Conservation (phyloP, 2,329 filamentous ascomycete genomes). For the Coniosporium uncinatum region DNA sequence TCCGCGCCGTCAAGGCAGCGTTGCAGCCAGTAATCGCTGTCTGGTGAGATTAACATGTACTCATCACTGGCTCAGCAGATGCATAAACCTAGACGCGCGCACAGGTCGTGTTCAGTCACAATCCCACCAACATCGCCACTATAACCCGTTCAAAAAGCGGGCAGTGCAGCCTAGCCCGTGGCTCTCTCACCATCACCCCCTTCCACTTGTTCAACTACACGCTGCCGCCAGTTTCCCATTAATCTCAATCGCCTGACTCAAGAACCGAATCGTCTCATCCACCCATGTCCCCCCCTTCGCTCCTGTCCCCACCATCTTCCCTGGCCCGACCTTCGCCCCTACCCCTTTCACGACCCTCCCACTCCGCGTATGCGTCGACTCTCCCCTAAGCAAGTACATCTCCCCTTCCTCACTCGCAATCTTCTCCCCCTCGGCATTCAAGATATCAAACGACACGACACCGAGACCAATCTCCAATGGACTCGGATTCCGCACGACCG, state of each 20-base stretch:
- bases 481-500: constrained; percentile 6
- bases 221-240: too few relatives aligned
- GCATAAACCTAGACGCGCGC: too few relatives aligned
- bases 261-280: constrained; percentile 4
- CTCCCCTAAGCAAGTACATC: constrained; percentile 5
- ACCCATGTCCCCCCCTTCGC: constrained; percentile 3
- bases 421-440: constrained; percentile 3
- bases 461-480: constrained; percentile 8
- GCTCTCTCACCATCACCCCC: too few relatives aligned
- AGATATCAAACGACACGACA: constrained; percentile 3
- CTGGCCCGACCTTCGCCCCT: constrained; percentile 1
- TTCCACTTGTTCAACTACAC: too few relatives aligned
- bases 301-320: constrained; percentile 3
- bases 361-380: constrained; percentile 1
- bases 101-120: too few relatives aligned
- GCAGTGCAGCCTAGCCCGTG: too few relatives aligned
- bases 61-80: too few relatives aligned
- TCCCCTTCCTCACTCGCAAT: constrained; percentile 1
- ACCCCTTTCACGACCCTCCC: constrained; percentile 1
- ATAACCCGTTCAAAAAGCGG: too few relatives aligned
- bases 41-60: too few relatives aligned
- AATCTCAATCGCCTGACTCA: not conserved
- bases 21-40: too few relatives aligned
- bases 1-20: too few relatives aligned
- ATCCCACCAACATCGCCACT: too few relatives aligned